These are phyloP conservation scores for Boletales sp. DNA, from an alignment of 768 basidiomycete species.

Conservation along the genomic window DNA sequence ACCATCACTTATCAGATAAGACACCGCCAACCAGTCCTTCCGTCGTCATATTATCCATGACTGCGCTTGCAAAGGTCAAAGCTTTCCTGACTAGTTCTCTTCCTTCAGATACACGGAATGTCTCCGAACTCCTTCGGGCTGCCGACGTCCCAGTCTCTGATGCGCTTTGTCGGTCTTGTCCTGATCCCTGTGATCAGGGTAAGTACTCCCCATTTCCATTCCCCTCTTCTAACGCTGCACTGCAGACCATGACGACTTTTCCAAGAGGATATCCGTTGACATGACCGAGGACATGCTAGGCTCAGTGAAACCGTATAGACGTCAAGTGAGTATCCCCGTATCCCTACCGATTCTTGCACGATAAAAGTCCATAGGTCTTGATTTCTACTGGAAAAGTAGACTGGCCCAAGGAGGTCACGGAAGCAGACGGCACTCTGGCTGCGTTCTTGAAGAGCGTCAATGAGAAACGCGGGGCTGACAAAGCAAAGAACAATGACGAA, in stretches of 20 bases:
- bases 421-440: constrained; percentile 68
- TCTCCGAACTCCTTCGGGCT: constrained; percentile 50
- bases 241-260: constrained; percentile 71
- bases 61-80: constrained; percentile 24
- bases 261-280: constrained; percentile 72
- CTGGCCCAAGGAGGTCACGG: constrained; percentile 81
- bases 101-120: constrained; percentile 34
- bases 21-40: background rate
- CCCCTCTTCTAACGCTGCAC: constrained; percentile 18
- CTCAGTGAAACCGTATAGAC: constrained; percentile 75
- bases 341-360: background rate
- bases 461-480: constrained; percentile 9
- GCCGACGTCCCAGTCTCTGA: constrained; percentile 61
- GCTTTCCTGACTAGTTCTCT: constrained; percentile 13
- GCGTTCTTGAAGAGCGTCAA: constrained; percentile 40
- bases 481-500: background rate
- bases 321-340: constrained; percentile 53
- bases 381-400: constrained; percentile 89
- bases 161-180: constrained; percentile 70
- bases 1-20: constrained; percentile 3
- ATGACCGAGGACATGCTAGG: constrained; percentile 82
- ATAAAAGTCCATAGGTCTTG: constrained; percentile 51
- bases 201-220: constrained; percentile 19
- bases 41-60: constrained; percentile 14
- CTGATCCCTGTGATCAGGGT: constrained; percentile 77